phyloP scores from a whole-genome alignment of 805 yeast species.

The Myxozyma kluyveri region DNA sequence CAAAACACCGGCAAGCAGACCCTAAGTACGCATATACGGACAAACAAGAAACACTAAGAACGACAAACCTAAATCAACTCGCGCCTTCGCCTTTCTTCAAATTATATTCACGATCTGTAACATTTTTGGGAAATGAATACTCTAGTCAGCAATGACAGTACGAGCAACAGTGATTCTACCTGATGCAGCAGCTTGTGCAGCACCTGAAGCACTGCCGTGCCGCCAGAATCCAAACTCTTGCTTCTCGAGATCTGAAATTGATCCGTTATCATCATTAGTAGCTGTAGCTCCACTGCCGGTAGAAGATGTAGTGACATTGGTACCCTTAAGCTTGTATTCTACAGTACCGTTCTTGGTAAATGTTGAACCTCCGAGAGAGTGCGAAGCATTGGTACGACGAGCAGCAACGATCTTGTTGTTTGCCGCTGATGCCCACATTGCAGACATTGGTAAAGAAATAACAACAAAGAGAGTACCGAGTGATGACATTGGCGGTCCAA shows the following conservation, averaged over 20 bases:
- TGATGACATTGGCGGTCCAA: conserved; percentile 43
- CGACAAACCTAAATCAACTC: no score
- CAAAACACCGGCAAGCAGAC: no score
- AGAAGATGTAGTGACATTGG: conserved; percentile 6
- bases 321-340: conserved; percentile 6
- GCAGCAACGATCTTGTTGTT: conserved; percentile 38
- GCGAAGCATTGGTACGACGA: conserved; percentile 15
- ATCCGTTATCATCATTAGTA: not conserved
- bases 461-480: conserved; percentile 63
- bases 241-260: conserved; percentile 19
- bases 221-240: conserved; percentile 9
- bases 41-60: no score
- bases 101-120: no score
- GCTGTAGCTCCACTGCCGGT: not conserved
- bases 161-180: conserved; percentile 22
- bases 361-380: not conserved
- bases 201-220: not conserved
- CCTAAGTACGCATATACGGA: no score
- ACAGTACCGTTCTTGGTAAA: conserved; percentile 9
- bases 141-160: conserved; percentile 21
- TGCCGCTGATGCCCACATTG: conserved; percentile 82
- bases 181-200: no score
- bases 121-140: no score
- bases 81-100: no score
- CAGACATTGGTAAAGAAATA: conserved; percentile 72